Percentiles rank a stretch among this genome's conserved stretches.
These are phyloP conservation scores for Crinitomyces ghanaensis DNA, from an alignment of 805 yeast genomes.

Conservation along the genomic window DNA sequence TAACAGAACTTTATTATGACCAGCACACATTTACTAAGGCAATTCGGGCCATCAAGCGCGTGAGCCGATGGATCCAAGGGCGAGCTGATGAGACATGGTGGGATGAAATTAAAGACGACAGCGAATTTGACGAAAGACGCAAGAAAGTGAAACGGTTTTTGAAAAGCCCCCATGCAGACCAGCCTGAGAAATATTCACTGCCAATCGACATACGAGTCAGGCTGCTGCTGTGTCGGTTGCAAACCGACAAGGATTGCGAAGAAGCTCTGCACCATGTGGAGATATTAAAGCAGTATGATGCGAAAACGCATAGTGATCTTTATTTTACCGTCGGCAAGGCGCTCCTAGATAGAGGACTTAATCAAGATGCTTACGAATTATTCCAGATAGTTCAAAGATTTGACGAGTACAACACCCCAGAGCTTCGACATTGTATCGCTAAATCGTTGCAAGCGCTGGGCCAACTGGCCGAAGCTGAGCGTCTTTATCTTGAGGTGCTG, in stretches of 20 bases:
- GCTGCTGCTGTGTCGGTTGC: slow-evolving; percentile 63
- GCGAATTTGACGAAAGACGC: slow-evolving; percentile 74
- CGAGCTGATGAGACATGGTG: slow-evolving; percentile 56
- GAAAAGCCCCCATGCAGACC: slow-evolving; percentile 1
- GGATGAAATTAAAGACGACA: slow-evolving; percentile 55
- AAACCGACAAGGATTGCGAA: slow-evolving; percentile 32
- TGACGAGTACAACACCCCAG: slow-evolving; percentile 17
- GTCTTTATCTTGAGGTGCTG: slow-evolving; percentile 19
- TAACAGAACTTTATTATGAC: slow-evolving; percentile 67
- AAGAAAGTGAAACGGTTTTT: slow-evolving; percentile 3
- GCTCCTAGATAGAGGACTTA: slow-evolving; percentile 55
- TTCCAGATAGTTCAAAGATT: slow-evolving; percentile 23
- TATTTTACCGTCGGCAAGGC: slow-evolving; percentile 66
- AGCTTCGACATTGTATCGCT: slow-evolving; percentile 48
- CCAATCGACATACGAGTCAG: slow-evolving; percentile 86
- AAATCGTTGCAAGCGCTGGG: slow-evolving; percentile 68
- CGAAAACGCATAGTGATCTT: slow-evolving; percentile 58
- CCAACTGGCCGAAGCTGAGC: slow-evolving; percentile 29
- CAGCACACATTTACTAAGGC: slow-evolving; percentile 56
- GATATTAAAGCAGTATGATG: slow-evolving; percentile 43
- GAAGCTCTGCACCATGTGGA: slow-evolving; percentile 69
- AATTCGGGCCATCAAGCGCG: slow-evolving; percentile 50
- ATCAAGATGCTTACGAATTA: slow-evolving; percentile 64
- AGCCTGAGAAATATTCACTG: slow-evolving; percentile 30
- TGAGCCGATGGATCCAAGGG: slow-evolving; percentile 73